These are phyloP conservation scores for Heimioporus sp. DNA, from an alignment of 768 basidiomycete genomes.

Conservation along the genomic window DNA sequence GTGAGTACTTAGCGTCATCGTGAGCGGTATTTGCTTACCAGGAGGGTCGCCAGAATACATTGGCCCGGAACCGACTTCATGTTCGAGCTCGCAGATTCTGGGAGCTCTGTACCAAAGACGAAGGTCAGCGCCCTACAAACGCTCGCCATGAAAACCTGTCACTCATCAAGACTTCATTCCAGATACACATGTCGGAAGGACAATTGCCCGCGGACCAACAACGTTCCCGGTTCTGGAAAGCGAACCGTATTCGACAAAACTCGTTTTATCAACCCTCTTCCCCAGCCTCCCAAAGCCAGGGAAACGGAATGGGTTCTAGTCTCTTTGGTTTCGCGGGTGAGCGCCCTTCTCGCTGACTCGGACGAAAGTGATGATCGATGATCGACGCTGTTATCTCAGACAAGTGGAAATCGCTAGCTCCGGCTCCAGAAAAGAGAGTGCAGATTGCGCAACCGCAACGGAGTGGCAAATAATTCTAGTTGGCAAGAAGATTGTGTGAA, in stretches of 20 bases:
- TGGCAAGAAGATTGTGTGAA: background rate
- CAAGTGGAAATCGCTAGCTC: slow-evolving; percentile 22
- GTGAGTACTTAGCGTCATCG: slow-evolving; percentile 8
- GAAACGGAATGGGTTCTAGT: slow-evolving; percentile 11
- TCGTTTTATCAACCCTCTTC: slow-evolving; percentile 29
- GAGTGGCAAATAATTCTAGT: background rate
- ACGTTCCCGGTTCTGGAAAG: slow-evolving; percentile 31
- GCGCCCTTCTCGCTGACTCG: background rate
- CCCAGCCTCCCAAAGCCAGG: slow-evolving; percentile 7
- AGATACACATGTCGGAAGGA: slow-evolving; percentile 27
- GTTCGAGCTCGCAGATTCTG: slow-evolving; percentile 26
- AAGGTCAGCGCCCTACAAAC: slow-evolving; percentile 16
- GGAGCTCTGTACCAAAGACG: slow-evolving; percentile 27
- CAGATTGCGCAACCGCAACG: slow-evolving; percentile 14
- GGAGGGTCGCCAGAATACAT: slow-evolving; percentile 17
- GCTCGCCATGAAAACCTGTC: background rate
- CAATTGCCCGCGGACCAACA: slow-evolving; percentile 20
- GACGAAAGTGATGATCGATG: background rate
- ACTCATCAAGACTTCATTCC: background rate
- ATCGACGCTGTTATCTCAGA: slow-evolving; percentile 8
- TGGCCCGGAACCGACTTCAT: slow-evolving; percentile 29
- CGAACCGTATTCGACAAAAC: slow-evolving; percentile 25
- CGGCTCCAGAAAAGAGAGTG: slow-evolving; percentile 18
- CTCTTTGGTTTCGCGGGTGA: slow-evolving; percentile 24
- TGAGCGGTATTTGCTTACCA: background rate